These are phyloP conservation scores for Phytopythium helicoides DNA, from an alignment of 352 stramenopile genomes.

Conservation along the genomic window DNA sequence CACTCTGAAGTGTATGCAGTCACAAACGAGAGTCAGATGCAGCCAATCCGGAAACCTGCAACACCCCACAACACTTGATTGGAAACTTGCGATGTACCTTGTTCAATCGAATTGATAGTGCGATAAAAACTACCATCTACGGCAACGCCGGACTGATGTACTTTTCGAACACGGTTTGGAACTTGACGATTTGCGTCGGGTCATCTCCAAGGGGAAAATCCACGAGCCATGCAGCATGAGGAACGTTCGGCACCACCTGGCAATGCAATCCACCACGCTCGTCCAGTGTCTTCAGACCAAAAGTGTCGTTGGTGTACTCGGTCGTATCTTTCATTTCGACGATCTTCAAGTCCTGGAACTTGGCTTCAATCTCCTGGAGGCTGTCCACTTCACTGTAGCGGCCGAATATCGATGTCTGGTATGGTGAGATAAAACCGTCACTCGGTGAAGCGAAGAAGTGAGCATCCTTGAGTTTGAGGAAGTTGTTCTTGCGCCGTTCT, in stretches of 20 bases:
- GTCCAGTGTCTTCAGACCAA: constrained; percentile 14
- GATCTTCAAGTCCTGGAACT: constrained; percentile 6
- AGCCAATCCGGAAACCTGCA: too few relatives aligned
- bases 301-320: constrained; percentile 13
- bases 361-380: too few relatives aligned
- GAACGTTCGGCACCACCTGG: constrained; percentile 4
- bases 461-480: constrained; percentile 26
- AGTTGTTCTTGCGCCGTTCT: constrained; percentile 34
- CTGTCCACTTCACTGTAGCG: constrained; percentile 35
- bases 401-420: constrained; percentile 35
- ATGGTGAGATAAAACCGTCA: constrained; percentile 38
- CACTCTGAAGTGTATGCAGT: too few relatives aligned
- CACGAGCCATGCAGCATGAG: constrained; percentile 10
- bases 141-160: constrained; percentile 28
- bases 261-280: constrained; percentile 8
- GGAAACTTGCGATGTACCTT: too few relatives aligned
- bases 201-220: constrained; percentile 16
- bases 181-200: constrained; percentile 19
- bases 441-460: constrained; percentile 41
- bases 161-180: constrained; percentile 36
- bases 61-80: too few relatives aligned
- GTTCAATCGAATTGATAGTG: too few relatives aligned
- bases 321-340: constrained; percentile 3
- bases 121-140: too few relatives aligned
- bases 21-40: too few relatives aligned